Percentiles rank a stretch among this genome's conserved stretches.
Conservation (phyloP, 75 land plant genomes). For the Ceratopteris richardii region DNA sequence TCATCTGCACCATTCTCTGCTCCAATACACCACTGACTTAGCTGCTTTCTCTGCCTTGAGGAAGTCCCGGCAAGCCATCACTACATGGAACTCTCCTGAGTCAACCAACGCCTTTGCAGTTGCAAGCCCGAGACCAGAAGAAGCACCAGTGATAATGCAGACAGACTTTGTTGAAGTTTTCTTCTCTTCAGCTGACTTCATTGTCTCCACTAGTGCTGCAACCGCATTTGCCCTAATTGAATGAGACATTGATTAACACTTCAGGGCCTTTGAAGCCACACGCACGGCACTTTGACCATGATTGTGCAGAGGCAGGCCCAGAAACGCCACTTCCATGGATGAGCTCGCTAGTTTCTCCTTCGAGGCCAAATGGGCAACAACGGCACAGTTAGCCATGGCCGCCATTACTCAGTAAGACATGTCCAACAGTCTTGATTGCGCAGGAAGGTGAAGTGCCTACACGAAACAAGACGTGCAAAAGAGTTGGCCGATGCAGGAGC, state of each 20-base stretch:
- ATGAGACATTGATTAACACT: neutral
- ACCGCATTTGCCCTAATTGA: constrained; percentile 51
- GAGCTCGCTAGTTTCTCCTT: neutral
- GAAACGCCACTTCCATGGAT: constrained; percentile 24
- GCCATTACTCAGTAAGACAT: too few relatives aligned
- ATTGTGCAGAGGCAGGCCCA: constrained; percentile 38
- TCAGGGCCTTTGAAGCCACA: neutral
- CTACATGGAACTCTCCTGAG: constrained; percentile 80
- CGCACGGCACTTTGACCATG: constrained; percentile 10
- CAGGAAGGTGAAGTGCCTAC: too few relatives aligned
- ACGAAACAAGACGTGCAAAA: too few relatives aligned
- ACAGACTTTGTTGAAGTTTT: constrained; percentile 72
- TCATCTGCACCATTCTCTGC: too few relatives aligned
- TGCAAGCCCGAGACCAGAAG: constrained; percentile 94
- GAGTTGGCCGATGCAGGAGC: too few relatives aligned
- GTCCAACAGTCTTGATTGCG: too few relatives aligned
- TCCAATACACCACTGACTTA: too few relatives aligned
- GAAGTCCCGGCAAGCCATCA: constrained; percentile 99
- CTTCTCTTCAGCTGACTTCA: constrained; percentile 35
- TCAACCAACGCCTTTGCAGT: constrained; percentile 89
- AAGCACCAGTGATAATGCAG: constrained; percentile 82
- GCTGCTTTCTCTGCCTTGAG: constrained; percentile 84
- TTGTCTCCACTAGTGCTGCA: constrained; percentile 51
- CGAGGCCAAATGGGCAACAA: neutral
- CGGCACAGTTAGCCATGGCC: constrained; percentile 6